Percentiles rank a stretch among this genome's conserved stretches.
These are phyloP conservation scores for Centaurea solstitialis DNA, from an alignment of 129 eudicot species.

Conservation along the genomic window DNA sequence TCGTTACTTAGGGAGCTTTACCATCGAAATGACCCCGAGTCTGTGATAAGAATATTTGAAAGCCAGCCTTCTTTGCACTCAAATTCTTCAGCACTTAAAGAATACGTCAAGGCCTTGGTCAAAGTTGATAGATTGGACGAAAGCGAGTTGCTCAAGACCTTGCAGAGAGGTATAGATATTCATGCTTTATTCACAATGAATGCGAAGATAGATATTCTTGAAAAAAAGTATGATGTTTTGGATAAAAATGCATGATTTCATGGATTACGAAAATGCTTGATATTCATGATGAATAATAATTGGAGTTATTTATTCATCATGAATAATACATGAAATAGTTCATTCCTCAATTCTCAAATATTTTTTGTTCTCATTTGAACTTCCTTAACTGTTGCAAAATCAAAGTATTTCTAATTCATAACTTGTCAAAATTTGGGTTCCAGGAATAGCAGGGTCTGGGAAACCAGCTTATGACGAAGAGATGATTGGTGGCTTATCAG, in stretches of 20 bases:
- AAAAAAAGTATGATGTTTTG: background rate
- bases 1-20: slow-evolving; percentile 61
- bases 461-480: slow-evolving; percentile 53
- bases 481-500: slow-evolving; percentile 58
- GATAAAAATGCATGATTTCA: background rate
- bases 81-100: slow-evolving; percentile 75
- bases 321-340: no score
- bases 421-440: background rate
- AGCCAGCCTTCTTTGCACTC: slow-evolving; percentile 75
- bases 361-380: background rate
- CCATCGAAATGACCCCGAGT: slow-evolving; percentile 77
- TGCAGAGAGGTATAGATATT: slow-evolving; percentile 68
- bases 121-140: slow-evolving; percentile 84
- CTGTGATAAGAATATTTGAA: slow-evolving; percentile 81
- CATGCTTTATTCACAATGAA: background rate
- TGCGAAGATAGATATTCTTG: no score
- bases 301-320: no score
- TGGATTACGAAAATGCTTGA: background rate
- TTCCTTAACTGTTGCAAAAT: background rate
- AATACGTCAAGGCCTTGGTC: slow-evolving; percentile 89
- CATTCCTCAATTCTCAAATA: no score
- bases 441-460: slow-evolving; percentile 58
- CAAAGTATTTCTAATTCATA: background rate
- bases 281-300: background rate
- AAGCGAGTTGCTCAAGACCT: slow-evolving; percentile 78